Conservation (phyloP, 1,284 basidiomycete species). For the Omphalotus olearius region DNA sequence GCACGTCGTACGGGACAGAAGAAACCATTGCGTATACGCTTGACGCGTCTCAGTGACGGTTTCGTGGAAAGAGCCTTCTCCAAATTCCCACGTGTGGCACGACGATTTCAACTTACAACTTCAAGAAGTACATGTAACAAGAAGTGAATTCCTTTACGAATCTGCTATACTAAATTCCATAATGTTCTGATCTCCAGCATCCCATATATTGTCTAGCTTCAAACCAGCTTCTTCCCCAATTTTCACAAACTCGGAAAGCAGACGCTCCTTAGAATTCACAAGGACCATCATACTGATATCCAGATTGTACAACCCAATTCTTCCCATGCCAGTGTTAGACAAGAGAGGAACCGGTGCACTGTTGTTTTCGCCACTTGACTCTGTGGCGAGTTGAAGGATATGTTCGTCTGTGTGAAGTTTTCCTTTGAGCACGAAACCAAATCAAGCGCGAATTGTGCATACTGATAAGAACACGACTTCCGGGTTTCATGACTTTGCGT, state of each 20-base stretch:
- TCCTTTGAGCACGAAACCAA: too few relatives aligned
- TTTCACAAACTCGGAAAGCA: background rate
- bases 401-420: too few relatives aligned
- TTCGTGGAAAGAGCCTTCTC: too few relatives aligned
- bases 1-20: conserved; percentile 8
- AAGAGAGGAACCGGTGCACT: conserved; percentile 5
- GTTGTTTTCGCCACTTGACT: background rate
- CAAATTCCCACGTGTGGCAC: background rate
- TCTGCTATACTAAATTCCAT: background rate
- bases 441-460: too few relatives aligned
- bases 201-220: background rate
- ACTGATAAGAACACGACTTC: too few relatives aligned
- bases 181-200: background rate
- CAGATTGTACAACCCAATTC: background rate
- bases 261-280: background rate
- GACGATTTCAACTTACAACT: too few relatives aligned
- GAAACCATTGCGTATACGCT: conserved; percentile 8
- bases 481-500: too few relatives aligned
- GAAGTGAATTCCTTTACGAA: background rate
- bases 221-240: background rate
- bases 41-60: background rate
- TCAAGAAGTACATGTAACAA: too few relatives aligned
- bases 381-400: background rate
- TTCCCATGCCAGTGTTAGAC: conserved; percentile 6
- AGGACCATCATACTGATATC: background rate